phyloP scores from a whole-genome alignment of 768 basidiomycete genomes.

The Leccinum obscurum region DNA sequence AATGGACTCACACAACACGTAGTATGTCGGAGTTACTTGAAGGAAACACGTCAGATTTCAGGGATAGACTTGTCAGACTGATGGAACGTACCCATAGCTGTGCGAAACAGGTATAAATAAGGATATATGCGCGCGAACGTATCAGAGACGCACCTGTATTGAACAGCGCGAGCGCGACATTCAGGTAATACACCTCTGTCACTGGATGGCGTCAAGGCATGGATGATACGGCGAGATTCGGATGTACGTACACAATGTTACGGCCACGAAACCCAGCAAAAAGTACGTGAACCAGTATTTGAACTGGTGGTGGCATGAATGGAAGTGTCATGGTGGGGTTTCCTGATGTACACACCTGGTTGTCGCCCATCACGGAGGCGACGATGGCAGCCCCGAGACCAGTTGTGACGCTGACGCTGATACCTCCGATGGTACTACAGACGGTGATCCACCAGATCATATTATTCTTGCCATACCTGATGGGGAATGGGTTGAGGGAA shows the following conservation, averaged over 20 bases:
- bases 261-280: slow-evolving; percentile 74
- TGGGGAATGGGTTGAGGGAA: slow-evolving; percentile 1
- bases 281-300: slow-evolving; percentile 93
- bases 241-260: slow-evolving; percentile 68
- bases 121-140: slow-evolving; percentile 1
- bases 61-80: background rate
- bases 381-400: slow-evolving; percentile 93
- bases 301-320: slow-evolving; percentile 52
- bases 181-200: slow-evolving; percentile 92
- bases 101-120: slow-evolving; percentile 1
- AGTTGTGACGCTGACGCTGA: slow-evolving; percentile 92
- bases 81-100: slow-evolving; percentile 63
- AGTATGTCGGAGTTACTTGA: slow-evolving; percentile 83
- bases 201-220: slow-evolving; percentile 42
- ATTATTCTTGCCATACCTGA: slow-evolving; percentile 81
- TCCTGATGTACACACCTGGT: slow-evolving; percentile 55
- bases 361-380: slow-evolving; percentile 69
- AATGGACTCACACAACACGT: slow-evolving; percentile 67
- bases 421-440: slow-evolving; percentile 96
- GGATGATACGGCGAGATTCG: background rate
- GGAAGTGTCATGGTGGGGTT: background rate
- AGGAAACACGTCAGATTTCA: slow-evolving; percentile 19
- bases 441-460: slow-evolving; percentile 97
- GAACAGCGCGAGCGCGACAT: slow-evolving; percentile 93
- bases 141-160: slow-evolving; percentile 62